Base-by-base conservation (phyloP, 176 grass and related monocot species). In the Bromus sterilis region DNA sequence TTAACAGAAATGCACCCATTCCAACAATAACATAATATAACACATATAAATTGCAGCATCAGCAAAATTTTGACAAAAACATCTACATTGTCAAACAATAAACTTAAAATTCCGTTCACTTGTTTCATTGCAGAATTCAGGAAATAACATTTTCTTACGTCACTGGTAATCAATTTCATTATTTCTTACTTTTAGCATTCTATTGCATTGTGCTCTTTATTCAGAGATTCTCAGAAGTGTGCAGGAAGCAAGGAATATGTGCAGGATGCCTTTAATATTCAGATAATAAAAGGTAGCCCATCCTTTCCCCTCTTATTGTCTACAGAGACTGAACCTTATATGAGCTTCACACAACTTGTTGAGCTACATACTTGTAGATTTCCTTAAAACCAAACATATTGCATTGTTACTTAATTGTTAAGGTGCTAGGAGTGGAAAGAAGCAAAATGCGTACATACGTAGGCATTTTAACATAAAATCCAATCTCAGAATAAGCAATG, bases 191-290 rank as follows among this genome's bases (percentile, higher is more conserved):
- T 77, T 23, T 77, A 68, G 1, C 49, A 49, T 30, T 82, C 13
- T 24, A 36, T 69, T 39, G 49, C 0, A 2, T 58, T 82, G 33
- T 62, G 8, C 71, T 32, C 12, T 83, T 77, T 64, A 84, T 61
- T 39, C 61, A 40, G 48, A 79, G 49, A 80, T 76, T 69, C 62
- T 42, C 39, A 33, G 20, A 70, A 76, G 68, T 70, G 70, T 34
- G 12, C 14, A 36, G 48, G 51, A 89, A 89, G 87, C 42, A 80
- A 74, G 48, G 30, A 37, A 84, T 66, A 83, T 36, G 28, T 74
- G 35, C 21, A 48, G 15, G 16, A 56, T 26, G 66, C 66, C 84
- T 81, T 81, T 44, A 61, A 51, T 39, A 63, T 80, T 82, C 43
- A 69, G 81, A 60, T 34, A 55, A 69, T 26, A 43, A 75, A 76